Conservation (phyloP, 495 filamentous ascomycete genomes). For the Hypoxylon intermedium region DNA sequence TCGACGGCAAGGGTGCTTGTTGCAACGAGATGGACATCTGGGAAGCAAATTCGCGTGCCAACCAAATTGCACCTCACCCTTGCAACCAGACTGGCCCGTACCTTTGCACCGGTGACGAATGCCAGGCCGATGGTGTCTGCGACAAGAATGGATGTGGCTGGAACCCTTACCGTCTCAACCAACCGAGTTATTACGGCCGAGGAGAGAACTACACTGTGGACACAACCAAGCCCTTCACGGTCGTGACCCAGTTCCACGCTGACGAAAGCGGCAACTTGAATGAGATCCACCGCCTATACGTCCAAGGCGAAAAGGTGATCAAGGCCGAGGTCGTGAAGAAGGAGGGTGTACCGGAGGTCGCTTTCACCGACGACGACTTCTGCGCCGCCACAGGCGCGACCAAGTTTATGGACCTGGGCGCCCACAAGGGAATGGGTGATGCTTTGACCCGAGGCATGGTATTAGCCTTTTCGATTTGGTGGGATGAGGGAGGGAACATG, state of each 20-base stretch:
- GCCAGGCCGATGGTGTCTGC: constrained; percentile 62
- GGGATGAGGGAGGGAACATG: constrained; percentile 65
- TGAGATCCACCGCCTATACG: constrained; percentile 67
- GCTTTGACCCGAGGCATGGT: constrained; percentile 69
- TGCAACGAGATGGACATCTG: constrained; percentile 71
- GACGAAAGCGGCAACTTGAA: constrained; percentile 56
- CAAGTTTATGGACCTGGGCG: constrained; percentile 62
- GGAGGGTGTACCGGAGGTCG: constrained; percentile 52
- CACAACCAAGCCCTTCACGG: constrained; percentile 66
- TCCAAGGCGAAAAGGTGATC: constrained; percentile 66
- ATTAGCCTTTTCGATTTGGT: constrained; percentile 70
- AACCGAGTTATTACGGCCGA: constrained; percentile 59
- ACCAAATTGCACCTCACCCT: constrained; percentile 63
- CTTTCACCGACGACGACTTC: constrained; percentile 63
- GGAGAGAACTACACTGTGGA: constrained; percentile 63
- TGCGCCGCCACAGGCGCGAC: constrained; percentile 64
- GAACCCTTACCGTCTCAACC: constrained; percentile 68
- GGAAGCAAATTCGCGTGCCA: constrained; percentile 67
- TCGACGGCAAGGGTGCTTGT: constrained; percentile 57
- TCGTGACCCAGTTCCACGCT: constrained; percentile 72
- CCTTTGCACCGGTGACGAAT: constrained; percentile 58
- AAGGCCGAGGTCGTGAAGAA: constrained; percentile 49
- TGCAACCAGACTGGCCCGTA: constrained; percentile 57
- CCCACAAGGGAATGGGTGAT: constrained; percentile 63
- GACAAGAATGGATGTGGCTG: constrained; percentile 70